A percentile compares a stretch with the other conserved stretches of the same genome.
Conservation (phyloP, 2,329 filamentous ascomycete species). For the Cercospora berteroae region DNA sequence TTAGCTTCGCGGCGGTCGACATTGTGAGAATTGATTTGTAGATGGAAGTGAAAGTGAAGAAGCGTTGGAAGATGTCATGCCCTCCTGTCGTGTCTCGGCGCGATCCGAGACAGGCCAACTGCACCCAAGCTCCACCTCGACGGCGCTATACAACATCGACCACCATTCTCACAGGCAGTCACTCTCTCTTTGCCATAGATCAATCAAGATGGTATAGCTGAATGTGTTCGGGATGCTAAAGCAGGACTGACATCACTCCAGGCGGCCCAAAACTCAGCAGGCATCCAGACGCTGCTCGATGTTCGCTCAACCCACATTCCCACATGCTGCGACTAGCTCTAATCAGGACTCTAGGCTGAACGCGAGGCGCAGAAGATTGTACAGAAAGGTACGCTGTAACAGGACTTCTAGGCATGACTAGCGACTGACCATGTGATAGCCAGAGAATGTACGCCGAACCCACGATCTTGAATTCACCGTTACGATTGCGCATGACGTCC, state of each 20-base stretch:
- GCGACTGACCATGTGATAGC: conserved; percentile 55
- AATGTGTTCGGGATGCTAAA: not conserved
- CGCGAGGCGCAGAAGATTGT: conserved; percentile 99
- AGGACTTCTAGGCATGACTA: conserved; percentile 23
- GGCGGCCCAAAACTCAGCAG: conserved; percentile 97
- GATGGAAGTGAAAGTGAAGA: not conserved
- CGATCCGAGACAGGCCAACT: not conserved
- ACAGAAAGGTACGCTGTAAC: conserved; percentile 72
- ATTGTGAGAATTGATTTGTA: conserved; percentile 50
- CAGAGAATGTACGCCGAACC: conserved; percentile 70
- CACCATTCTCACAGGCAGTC: conserved; percentile 1
- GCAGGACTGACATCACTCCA: conserved; percentile 42
- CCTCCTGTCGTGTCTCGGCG: conserved; percentile 3
- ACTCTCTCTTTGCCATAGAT: not conserved
- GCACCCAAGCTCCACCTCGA: conserved; percentile 10
- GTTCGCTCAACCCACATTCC: conserved; percentile 55
- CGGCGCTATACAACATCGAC: not conserved
- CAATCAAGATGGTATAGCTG: conserved; percentile 19
- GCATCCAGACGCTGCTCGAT: conserved; percentile 98
- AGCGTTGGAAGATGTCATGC: conserved; percentile 1
- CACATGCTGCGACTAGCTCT: conserved; percentile 34
- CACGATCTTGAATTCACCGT: conserved; percentile 2
- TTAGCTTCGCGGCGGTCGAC: conserved; percentile 88
- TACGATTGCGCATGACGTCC: conserved; percentile 4
- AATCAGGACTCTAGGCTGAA: conserved; percentile 68